Percentiles rank a stretch among this genome's conserved stretches.
phyloP scores from a whole-genome alignment of 805 yeast species.

The Wickerhamiella occidentalis region DNA sequence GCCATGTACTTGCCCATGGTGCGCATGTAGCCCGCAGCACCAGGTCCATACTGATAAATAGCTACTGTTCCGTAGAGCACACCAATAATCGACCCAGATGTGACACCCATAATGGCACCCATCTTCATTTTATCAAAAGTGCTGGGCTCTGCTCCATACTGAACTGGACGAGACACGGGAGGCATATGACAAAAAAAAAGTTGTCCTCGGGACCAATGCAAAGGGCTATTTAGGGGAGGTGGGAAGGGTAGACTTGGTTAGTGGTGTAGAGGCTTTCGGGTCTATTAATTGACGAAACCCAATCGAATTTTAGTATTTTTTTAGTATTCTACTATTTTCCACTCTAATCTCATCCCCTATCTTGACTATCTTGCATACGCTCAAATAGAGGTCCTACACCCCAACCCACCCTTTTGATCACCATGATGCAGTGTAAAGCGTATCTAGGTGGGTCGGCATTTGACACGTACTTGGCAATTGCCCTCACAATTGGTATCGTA shows the following conservation, averaged over 20 bases:
- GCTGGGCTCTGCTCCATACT: constrained; percentile 40
- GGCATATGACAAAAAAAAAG: constrained; percentile 21
- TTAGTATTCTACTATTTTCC: too few relatives aligned
- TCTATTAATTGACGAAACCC: too few relatives aligned
- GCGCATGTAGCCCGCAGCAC: constrained; percentile 94
- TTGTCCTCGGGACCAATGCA: not conserved
- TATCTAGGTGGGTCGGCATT: constrained; percentile 18
- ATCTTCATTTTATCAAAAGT: constrained; percentile 93
- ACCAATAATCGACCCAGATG: constrained; percentile 91
- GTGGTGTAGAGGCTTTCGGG: too few relatives aligned
- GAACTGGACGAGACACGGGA: constrained; percentile 23
- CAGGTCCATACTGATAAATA: constrained; percentile 88
- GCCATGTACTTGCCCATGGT: constrained; percentile 92
- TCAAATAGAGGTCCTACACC: too few relatives aligned
- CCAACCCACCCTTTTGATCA: not conserved
- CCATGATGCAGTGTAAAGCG: not conserved
- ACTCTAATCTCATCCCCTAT: too few relatives aligned
- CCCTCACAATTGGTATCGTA: constrained; percentile 55
- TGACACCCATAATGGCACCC: constrained; percentile 94
- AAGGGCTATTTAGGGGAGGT: not conserved
- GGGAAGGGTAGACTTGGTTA: too few relatives aligned
- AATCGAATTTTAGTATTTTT: too few relatives aligned
- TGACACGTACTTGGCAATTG: constrained; percentile 39
- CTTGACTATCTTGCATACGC: too few relatives aligned
- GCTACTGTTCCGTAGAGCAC: constrained; percentile 89